Percentiles rank a stretch among this genome's conserved stretches.
phyloP scores from a whole-genome alignment of 768 basidiomycete genomes.

The Naganishia friedmannii region DNA sequence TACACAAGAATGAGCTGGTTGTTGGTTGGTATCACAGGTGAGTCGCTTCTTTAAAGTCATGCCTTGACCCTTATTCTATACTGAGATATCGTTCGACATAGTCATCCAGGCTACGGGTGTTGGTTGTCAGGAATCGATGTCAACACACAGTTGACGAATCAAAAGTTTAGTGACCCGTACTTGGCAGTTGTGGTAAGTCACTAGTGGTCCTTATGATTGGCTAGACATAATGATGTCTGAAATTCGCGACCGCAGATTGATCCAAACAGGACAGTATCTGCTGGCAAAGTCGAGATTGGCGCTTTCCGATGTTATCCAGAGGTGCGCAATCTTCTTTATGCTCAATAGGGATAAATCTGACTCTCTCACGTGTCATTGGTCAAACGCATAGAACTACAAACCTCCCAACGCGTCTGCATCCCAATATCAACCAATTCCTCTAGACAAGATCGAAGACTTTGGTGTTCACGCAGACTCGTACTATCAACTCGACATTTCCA shows the following conservation, averaged over 20 bases:
- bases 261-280: slow-evolving; percentile 95
- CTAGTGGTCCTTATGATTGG: background rate
- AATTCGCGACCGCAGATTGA: slow-evolving; percentile 66
- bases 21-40: slow-evolving; percentile 51
- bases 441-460: slow-evolving; percentile 97
- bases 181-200: slow-evolving; percentile 85
- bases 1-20: slow-evolving; percentile 53
- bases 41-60: slow-evolving; percentile 4
- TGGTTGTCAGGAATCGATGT: slow-evolving; percentile 99
- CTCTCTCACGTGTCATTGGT: background rate
- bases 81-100: slow-evolving; percentile 9
- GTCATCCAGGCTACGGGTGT: slow-evolving; percentile 95
- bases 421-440: slow-evolving; percentile 93
- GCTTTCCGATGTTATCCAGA: slow-evolving; percentile 98
- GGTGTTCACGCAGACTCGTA: slow-evolving; percentile 97
- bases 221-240: background rate
- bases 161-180: slow-evolving; percentile 92
- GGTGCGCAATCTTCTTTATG: slow-evolving; percentile 39
- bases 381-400: slow-evolving; percentile 64
- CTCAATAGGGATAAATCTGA: slow-evolving; percentile 1
- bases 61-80: background rate
- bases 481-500: slow-evolving; percentile 87
- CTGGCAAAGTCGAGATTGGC: slow-evolving; percentile 97
- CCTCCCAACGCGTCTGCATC: slow-evolving; percentile 66
- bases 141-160: slow-evolving; percentile 91